Percentiles rank a stretch among this genome's conserved stretches.
phyloP scores from a whole-genome alignment of 2,329 filamentous ascomycete genomes.

The Cercospora sesami region DNA sequence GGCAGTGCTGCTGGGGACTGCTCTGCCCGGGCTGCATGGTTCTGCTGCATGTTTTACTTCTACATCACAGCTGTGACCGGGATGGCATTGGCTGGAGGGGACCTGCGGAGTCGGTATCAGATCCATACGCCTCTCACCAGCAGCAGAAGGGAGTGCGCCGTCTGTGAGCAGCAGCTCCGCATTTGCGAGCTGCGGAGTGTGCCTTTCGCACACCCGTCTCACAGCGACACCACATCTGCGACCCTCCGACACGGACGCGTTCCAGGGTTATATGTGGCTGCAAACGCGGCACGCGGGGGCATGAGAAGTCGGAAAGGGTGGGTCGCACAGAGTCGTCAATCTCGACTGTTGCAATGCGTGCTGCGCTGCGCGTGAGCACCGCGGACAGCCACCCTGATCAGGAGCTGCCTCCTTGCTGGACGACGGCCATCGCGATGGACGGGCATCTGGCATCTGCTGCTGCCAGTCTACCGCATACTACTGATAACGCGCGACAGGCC shows the following conservation, averaged over 20 bases:
- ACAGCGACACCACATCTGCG: background rate
- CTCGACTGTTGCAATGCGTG: conserved; percentile 4
- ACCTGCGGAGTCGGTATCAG: conserved; percentile 10
- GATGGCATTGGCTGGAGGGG: conserved; percentile 3
- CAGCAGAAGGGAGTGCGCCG: background rate
- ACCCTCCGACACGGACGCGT: background rate
- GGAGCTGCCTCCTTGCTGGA: background rate
- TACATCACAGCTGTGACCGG: conserved; percentile 12
- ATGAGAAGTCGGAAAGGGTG: conserved; percentile 8
- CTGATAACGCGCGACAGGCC: background rate
- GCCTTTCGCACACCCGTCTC: background rate
- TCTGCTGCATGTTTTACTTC: background rate
- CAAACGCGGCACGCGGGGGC: background rate
- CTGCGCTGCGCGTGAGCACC: conserved; percentile 9
- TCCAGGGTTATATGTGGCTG: background rate
- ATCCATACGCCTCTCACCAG: background rate
- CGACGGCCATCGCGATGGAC: background rate
- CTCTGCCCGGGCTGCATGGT: background rate
- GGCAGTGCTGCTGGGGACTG: background rate
- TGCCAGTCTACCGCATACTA: background rate
- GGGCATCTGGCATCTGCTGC: background rate
- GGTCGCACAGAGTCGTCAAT: conserved; percentile 6
- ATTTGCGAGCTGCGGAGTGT: background rate
- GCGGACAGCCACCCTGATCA: background rate
- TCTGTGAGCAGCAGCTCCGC: background rate